Conservation (phyloP, 2,329 filamentous ascomycete genomes). For the Fusarium cyanostomum region DNA sequence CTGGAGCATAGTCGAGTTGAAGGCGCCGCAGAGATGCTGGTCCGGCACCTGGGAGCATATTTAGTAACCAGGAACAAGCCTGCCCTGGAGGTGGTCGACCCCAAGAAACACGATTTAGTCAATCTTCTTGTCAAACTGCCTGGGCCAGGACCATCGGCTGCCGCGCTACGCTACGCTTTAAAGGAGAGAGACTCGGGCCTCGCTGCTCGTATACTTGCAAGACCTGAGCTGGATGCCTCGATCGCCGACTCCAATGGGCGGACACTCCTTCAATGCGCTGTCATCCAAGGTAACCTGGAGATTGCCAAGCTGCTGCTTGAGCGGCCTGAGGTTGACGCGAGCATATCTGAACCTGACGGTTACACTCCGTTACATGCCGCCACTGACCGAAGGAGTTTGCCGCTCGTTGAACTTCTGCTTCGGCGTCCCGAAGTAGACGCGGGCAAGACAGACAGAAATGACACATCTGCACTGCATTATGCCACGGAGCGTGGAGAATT, state of each 20-base stretch:
- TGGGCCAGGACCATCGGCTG: not conserved
- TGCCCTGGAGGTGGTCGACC: constrained; percentile 5
- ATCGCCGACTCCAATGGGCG: not conserved
- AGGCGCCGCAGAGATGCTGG: constrained; percentile 7
- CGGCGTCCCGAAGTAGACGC: constrained; percentile 1
- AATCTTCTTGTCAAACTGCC: constrained; percentile 5
- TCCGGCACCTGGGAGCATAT: constrained; percentile 19
- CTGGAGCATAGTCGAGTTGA: not conserved
- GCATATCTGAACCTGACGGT: not conserved
- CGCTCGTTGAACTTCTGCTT: constrained; percentile 1
- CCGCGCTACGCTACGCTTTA: constrained; percentile 4
- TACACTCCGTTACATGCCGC: not conserved
- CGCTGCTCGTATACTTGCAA: constrained; percentile 7
- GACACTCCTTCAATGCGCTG: constrained; percentile 7
- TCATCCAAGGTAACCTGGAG: not conserved
- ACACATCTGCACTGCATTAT: not conserved
- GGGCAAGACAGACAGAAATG: not conserved
- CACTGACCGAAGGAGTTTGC: not conserved
- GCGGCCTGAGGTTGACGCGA: not conserved
- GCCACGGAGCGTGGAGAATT: not conserved
- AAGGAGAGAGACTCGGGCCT: not conserved
- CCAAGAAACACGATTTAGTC: not conserved
- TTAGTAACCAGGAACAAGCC: not conserved
- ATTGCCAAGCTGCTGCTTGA: not conserved
- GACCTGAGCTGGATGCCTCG: constrained; percentile 7